These are phyloP conservation scores for Xylariaceae sp. DNA, from an alignment of 2,329 filamentous ascomycete genomes.

Conservation along the genomic window DNA sequence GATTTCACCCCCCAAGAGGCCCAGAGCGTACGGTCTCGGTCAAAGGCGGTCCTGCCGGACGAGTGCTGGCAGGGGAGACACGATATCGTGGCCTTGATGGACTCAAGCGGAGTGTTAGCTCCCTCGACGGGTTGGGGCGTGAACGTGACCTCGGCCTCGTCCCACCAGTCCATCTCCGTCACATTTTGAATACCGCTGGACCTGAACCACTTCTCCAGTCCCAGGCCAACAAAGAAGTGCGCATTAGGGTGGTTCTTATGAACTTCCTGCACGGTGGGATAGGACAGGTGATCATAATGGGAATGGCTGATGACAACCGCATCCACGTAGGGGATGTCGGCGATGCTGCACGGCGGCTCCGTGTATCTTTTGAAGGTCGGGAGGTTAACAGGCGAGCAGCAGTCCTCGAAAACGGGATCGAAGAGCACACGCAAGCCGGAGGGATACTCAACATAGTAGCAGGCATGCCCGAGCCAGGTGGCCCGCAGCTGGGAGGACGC, in stretches of 20 bases:
- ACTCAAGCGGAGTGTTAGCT: conserved; percentile 41
- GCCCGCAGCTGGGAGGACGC: conserved; percentile 69
- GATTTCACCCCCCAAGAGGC: conserved; percentile 82
- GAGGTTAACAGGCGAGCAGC: conserved; percentile 78
- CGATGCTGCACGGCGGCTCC: conserved; percentile 73
- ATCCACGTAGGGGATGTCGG: conserved; percentile 78
- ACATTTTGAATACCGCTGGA: conserved; percentile 73
- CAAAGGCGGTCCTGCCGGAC: conserved; percentile 70
- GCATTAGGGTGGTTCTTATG: conserved; percentile 73
- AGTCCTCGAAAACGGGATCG: conserved; percentile 89
- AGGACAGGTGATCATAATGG: conserved; percentile 91
- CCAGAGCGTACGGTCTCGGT: conserved; percentile 82
- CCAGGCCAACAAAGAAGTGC: conserved; percentile 87
- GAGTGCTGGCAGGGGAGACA: conserved; percentile 88
- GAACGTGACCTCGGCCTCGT: conserved; percentile 76
- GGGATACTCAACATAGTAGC: conserved; percentile 91
- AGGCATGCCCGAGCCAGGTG: conserved; percentile 95
- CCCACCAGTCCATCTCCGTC: conserved; percentile 96
- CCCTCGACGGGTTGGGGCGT: conserved; percentile 36
- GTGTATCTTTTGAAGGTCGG: conserved; percentile 81
- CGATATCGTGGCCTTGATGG: conserved; percentile 73
- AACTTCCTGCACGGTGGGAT: conserved; percentile 75
- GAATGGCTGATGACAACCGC: conserved; percentile 84
- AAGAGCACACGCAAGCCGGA: conserved; percentile 86
- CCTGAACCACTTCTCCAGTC: conserved; percentile 83